These are phyloP conservation scores for Alternaria incomplexa DNA, from an alignment of 2,329 filamentous ascomycete species.

Conservation along the genomic window DNA sequence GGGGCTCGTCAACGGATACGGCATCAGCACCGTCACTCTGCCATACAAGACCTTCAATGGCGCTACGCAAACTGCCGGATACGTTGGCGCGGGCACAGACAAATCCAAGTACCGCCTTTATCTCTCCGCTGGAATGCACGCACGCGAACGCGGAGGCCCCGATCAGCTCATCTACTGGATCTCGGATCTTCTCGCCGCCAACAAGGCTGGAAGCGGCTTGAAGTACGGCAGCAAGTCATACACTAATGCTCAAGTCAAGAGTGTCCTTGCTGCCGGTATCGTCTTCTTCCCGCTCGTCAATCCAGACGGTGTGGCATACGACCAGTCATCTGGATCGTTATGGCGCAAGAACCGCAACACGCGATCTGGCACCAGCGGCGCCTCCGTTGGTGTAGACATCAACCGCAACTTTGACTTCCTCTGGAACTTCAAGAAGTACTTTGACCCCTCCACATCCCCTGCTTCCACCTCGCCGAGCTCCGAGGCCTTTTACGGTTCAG, in stretches of 20 bases:
- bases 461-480: slow-evolving; percentile 54
- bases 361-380: slow-evolving; percentile 47
- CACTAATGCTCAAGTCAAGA: slow-evolving; percentile 59
- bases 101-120: slow-evolving; percentile 55
- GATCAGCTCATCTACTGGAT: slow-evolving; percentile 66
- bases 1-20: slow-evolving; percentile 52
- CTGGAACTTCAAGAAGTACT: slow-evolving; percentile 61
- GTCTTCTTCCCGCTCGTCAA: slow-evolving; percentile 55
- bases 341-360: slow-evolving; percentile 49
- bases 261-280: slow-evolving; percentile 60
- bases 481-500: slow-evolving; percentile 59
- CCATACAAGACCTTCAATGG: slow-evolving; percentile 56
- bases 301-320: slow-evolving; percentile 46
- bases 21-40: slow-evolving; percentile 51
- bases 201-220: slow-evolving; percentile 57
- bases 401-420: slow-evolving; percentile 59
- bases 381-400: slow-evolving; percentile 41
- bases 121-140: slow-evolving; percentile 62
- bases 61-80: slow-evolving; percentile 49
- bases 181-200: slow-evolving; percentile 62
- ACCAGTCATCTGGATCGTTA: slow-evolving; percentile 39
- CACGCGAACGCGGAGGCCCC: slow-evolving; percentile 63
- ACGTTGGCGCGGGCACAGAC: slow-evolving; percentile 55
- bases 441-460: slow-evolving; percentile 45
- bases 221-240: slow-evolving; percentile 61